Conservation (phyloP, 78 protist genomes). For the Ministeria vibrans region DNA sequence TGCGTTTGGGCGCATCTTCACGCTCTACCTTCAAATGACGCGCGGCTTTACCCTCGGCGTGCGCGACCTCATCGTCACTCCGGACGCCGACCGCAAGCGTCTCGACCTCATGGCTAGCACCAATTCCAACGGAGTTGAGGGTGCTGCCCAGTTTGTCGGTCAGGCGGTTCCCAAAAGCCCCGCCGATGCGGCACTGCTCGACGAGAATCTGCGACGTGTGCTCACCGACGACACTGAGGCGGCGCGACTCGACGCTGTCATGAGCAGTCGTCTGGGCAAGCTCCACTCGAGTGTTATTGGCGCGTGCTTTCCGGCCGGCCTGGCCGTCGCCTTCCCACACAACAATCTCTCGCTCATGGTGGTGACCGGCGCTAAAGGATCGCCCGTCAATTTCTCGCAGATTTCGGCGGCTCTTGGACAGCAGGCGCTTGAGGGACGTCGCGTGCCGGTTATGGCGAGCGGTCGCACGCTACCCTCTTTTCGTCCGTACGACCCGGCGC, state of each 20-base stretch:
- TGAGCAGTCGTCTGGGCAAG: conserved; percentile 35
- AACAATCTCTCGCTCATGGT: conserved; percentile 91
- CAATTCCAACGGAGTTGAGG: not conserved
- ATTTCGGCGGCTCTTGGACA: conserved; percentile 95
- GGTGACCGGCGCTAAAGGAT: conserved; percentile 97
- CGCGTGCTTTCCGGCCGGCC: conserved; percentile 79
- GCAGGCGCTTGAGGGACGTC: conserved; percentile 94
- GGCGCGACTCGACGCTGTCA: conserved; percentile 44
- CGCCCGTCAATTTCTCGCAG: conserved; percentile 90
- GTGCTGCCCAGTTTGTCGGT: not conserved
- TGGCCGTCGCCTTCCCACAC: conserved; percentile 79
- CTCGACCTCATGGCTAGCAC: not conserved
- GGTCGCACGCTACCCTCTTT: conserved; percentile 92
- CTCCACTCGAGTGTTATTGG: conserved; percentile 69
- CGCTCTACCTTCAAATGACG: conserved; percentile 55
- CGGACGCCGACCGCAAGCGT: conserved; percentile 4
- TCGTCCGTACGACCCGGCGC: conserved; percentile 64
- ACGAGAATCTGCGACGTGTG: not conserved
- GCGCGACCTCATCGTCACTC: conserved; percentile 72
- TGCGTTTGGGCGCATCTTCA: conserved; percentile 85
- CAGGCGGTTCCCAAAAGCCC: not conserved
- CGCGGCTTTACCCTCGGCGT: conserved; percentile 93
- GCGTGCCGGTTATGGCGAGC: conserved; percentile 90
- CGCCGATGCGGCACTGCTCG: not conserved
- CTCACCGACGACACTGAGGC: not conserved